These are phyloP conservation scores for Trichosanthes cucumerina DNA, from an alignment of 306 rosid species.

Conservation along the genomic window DNA sequence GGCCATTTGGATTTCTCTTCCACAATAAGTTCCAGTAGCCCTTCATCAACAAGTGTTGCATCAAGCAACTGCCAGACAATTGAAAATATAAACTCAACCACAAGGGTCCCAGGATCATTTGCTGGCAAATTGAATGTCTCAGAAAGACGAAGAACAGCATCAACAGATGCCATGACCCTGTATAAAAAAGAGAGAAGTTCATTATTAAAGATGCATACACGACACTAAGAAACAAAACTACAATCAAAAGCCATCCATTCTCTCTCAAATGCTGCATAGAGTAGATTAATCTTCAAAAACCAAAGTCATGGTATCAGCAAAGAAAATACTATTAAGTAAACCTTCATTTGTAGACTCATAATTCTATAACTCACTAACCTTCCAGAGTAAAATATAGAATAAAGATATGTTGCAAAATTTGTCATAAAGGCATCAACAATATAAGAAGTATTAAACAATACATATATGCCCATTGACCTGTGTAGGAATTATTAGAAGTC, in stretches of 20 bases:
- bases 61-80: constrained; percentile 84
- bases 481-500: background rate
- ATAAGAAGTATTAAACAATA: background rate
- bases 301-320: background rate
- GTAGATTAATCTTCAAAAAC: background rate
- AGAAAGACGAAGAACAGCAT: constrained; percentile 64
- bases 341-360: background rate
- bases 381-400: background rate
- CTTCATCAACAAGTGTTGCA: constrained; percentile 81
- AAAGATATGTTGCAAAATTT: background rate
- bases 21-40: constrained; percentile 48
- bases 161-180: constrained; percentile 83
- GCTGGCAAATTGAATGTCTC: constrained; percentile 45
- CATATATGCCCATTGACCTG: background rate
- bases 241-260: background rate
- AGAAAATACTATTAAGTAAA: background rate
- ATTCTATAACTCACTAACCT: background rate
- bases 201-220: constrained; percentile 19
- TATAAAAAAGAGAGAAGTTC: constrained; percentile 21
- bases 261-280: background rate
- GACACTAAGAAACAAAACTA: constrained; percentile 1
- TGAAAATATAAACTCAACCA: constrained; percentile 78
- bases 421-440: background rate
- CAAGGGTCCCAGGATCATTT: constrained; percentile 70
- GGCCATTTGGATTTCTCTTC: constrained; percentile 71